Base-by-base conservation (phyloP, 495 filamentous ascomycete species). In the Entonaema liquescens region DNA sequence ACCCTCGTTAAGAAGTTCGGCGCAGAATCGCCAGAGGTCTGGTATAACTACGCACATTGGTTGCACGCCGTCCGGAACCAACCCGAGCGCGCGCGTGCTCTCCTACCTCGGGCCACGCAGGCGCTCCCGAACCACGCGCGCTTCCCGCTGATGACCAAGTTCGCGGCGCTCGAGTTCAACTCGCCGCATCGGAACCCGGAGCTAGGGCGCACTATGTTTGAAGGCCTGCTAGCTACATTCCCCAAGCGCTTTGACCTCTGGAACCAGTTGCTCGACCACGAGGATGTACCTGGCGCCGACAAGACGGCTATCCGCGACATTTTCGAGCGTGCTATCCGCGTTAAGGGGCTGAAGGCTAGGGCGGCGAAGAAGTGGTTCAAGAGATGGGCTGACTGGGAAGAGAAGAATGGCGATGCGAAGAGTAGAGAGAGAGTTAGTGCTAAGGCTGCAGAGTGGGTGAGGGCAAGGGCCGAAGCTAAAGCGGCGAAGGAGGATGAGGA, bases 11-110 rank as follows among this genome's bases (percentile, higher is more conserved):
- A 95, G 83, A 95, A 93, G 79, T 97, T 95, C 80, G 89, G 94
- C 72, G 90, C 88, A 66, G 85, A 88, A 54, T 88, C 89, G 11
- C 89, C 90, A 17, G 84, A 90, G 52, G 88, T 98, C 78, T 98
- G 92, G 90, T 82, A 93, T 82, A 98, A 98, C 84, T 97, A 97
- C 79, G 95, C 94, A 47, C 91, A 89, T 75, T 97, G 97, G 88
- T 86, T 98, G 40, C 89, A 95, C 81, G 87, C 88, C 58, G 90
- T 85, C 26, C 79, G 87, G 52, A 82, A 85, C 65, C 83, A 86
- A n/a, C 88, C 92, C 0, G 89, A 90, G 19, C 87, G 90, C 31
- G 94, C 90, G 13, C 92, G 94, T 40, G 88, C 86, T 0, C 84
- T 98, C 6, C 88, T 98, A n/a, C 85, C 90, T 11, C 91, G 95